Conservation (phyloP, 108 stramenopile species). For the Cyclotella sp. region DNA sequence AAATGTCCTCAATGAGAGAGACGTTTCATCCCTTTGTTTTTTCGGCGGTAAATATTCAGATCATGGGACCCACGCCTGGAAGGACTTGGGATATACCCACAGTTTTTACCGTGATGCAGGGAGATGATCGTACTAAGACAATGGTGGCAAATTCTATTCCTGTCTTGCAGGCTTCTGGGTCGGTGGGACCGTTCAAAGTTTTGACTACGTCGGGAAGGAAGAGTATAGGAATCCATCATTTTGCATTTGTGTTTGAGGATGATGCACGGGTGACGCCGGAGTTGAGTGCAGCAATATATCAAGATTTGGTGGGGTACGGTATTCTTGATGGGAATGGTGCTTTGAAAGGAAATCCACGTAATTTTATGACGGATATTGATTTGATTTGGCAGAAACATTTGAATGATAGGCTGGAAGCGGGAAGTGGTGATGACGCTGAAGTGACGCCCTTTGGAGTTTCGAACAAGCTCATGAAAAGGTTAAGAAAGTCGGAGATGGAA, state of each 20-base stretch:
- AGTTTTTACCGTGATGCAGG: conserved; percentile 45
- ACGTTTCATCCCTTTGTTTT: conserved; percentile 40
- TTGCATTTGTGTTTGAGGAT: conserved; percentile 14
- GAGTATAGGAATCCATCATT: conserved; percentile 3
- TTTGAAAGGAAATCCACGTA: conserved; percentile 16
- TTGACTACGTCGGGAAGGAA: conserved; percentile 21
- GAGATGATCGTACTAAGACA: conserved; percentile 28
- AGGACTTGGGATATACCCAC: conserved; percentile 41
- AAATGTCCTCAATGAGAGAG: conserved; percentile 28
- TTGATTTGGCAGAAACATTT: conserved; percentile 7
- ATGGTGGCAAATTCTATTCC: conserved; percentile 15
- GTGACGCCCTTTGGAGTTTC: conserved; percentile 40
- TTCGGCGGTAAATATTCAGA: conserved; percentile 49
- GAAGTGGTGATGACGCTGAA: neutral
- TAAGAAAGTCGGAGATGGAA: conserved; percentile 30
- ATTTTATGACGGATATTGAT: neutral
- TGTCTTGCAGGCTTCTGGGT: neutral
- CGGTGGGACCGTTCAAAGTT: neutral
- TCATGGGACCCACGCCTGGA: conserved; percentile 27
- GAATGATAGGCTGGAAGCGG: conserved; percentile 13
- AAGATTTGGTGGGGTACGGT: conserved; percentile 5
- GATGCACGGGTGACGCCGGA: conserved; percentile 16
- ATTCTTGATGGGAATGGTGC: conserved; percentile 2
- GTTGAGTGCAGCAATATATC: neutral
- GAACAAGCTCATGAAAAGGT: conserved; percentile 14